These are phyloP conservation scores for Agrocybe chaxingu DNA, from an alignment of 768 basidiomycete genomes.

Conservation along the genomic window DNA sequence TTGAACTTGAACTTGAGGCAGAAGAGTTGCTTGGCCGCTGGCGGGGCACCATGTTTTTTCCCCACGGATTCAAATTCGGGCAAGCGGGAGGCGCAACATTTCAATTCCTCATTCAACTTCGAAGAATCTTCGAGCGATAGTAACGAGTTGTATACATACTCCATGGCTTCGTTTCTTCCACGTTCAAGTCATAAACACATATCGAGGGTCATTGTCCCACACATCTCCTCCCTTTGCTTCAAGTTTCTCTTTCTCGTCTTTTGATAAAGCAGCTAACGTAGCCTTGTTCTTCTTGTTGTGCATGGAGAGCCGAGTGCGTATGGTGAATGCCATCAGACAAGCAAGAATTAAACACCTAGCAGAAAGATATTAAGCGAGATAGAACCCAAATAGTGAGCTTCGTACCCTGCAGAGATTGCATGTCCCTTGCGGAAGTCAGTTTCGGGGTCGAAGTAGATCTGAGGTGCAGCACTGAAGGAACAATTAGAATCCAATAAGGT, in stretches of 20 bases:
- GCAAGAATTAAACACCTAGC: slow-evolving; percentile 42
- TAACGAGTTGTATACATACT: too few relatives aligned
- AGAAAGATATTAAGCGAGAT: background rate
- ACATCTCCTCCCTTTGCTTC: slow-evolving; percentile 28
- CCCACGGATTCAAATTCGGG: too few relatives aligned
- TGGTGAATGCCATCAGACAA: slow-evolving; percentile 36
- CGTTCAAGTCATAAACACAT: slow-evolving; percentile 44
- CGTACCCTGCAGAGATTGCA: slow-evolving; percentile 50
- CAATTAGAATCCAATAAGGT: background rate
- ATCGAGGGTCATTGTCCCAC: slow-evolving; percentile 49
- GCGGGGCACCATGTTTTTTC: too few relatives aligned
- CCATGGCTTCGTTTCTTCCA: too few relatives aligned
- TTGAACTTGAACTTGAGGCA: too few relatives aligned
- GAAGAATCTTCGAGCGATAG: too few relatives aligned
- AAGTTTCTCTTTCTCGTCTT: slow-evolving; percentile 26
- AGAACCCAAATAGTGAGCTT: background rate
- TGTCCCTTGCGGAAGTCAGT: slow-evolving; percentile 53
- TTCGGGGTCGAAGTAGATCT: slow-evolving; percentile 53
- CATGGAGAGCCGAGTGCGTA: slow-evolving; percentile 40
- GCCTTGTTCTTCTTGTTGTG: slow-evolving; percentile 39
- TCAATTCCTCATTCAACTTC: too few relatives aligned
- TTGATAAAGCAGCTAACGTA: slow-evolving; percentile 20
- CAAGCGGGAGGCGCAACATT: too few relatives aligned
- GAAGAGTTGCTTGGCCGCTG: too few relatives aligned
- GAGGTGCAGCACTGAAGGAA: slow-evolving; percentile 47